Conservation (phyloP, 1,139 yeast species). For the Protomyces inundatus region DNA sequence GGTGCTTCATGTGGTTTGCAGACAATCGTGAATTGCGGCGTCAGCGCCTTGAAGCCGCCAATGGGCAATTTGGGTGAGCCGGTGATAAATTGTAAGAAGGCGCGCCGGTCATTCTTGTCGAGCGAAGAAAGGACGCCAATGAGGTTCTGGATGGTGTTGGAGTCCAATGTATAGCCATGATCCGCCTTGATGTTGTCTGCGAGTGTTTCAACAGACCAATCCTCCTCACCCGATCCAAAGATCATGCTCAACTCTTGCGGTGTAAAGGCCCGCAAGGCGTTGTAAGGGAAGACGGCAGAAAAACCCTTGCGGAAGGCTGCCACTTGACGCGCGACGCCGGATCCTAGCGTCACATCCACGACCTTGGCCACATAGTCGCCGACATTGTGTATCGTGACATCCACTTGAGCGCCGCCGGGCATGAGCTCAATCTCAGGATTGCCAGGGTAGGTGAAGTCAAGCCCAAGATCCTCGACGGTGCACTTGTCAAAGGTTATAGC, state of each 20-base stretch:
- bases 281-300: slow-evolving; percentile 74
- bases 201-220: slow-evolving; percentile 67
- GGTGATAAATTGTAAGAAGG: slow-evolving; percentile 79
- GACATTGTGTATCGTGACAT: slow-evolving; percentile 53
- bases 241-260: slow-evolving; percentile 66
- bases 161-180: slow-evolving; percentile 80
- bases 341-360: slow-evolving; percentile 55
- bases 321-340: slow-evolving; percentile 63
- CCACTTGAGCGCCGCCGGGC: slow-evolving; percentile 50
- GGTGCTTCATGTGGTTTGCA: slow-evolving; percentile 65
- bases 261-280: slow-evolving; percentile 64
- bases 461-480: slow-evolving; percentile 50
- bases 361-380: slow-evolving; percentile 55
- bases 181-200: slow-evolving; percentile 66
- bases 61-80: slow-evolving; percentile 91
- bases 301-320: slow-evolving; percentile 74
- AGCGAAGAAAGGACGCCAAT: slow-evolving; percentile 58
- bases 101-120: slow-evolving; percentile 52
- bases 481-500: slow-evolving; percentile 43
- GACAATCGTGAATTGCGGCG: slow-evolving; percentile 84
- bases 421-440: slow-evolving; percentile 56
- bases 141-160: slow-evolving; percentile 56
- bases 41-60: slow-evolving; percentile 82
- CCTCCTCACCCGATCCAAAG: slow-evolving; percentile 74
- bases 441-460: slow-evolving; percentile 76